Base-by-base conservation (phyloP, 495 filamentous ascomycete genomes). In the Rostrohypoxylon terebratum region DNA sequence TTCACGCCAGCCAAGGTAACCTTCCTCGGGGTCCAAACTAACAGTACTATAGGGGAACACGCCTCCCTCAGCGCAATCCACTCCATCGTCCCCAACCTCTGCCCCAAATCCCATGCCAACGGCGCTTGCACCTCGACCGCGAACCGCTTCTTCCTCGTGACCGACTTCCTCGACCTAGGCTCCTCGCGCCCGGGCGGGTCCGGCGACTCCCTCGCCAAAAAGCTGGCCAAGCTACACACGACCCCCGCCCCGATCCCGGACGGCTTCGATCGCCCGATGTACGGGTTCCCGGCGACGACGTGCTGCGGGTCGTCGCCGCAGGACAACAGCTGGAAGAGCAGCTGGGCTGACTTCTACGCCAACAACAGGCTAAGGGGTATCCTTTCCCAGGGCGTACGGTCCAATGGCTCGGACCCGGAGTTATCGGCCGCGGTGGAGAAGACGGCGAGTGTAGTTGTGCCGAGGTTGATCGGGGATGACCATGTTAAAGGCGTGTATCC, bases 251-350 rank as follows among this genome's bases (percentile, higher is more conserved):
- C 92, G 0, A 77, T 83, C 2, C 90, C 91, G 58, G 77, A 81
- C 14, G 88, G 88, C 16, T 88, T 87, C 71, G 78, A 84, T 0
- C 83, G 76, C 23, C 87, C 88, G 0, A 80, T 86, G 78, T 97
- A 93, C 68, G 94, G 95, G 7, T 97, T 97, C 77, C 90, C 91
- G 0, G 90, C 90, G 1, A 83, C 92, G 3, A 97, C 85, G 1
- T 97, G 90, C 82, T 97, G 94, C 79, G 94, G 95, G 2, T 87
- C 92, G 53, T 94, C 93, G 18, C 85, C 83, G 57, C 94, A 97
- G 81, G 85, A 92, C 18, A 98, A 97, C 76, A 76, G 75, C 2
- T 94, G 84, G 74, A 84, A 80, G 54, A 79, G 82, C 21, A 89
- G 83, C 4, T 98, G 95, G 95, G 88, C 90, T 0, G 88, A 92